Percentiles rank a stretch among this genome's conserved stretches.
Evolutionary conservation across 768 basidiomycete species (phyloP).

Genomic region (Naganishia vishniacii): DNA sequence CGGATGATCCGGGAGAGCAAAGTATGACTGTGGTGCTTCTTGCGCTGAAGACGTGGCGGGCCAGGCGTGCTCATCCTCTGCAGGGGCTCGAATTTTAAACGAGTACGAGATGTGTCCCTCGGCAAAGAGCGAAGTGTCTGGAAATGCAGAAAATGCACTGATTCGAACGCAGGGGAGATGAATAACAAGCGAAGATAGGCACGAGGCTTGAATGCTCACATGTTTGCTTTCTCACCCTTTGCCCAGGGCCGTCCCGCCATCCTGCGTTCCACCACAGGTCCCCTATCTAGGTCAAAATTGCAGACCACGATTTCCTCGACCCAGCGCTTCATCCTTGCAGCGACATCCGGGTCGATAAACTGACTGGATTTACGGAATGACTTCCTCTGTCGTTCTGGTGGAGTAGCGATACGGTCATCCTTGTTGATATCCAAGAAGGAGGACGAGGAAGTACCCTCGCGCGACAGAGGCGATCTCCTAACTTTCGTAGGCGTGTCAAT

Average conservation of each 20-base stretch:
- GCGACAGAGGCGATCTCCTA: not conserved
- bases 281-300: constrained; percentile 82
- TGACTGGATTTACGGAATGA: not conserved
- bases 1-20: not conserved
- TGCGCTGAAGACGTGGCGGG: not conserved
- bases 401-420: not conserved
- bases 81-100: constrained; percentile 63
- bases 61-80: not conserved
- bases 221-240: constrained; percentile 68
- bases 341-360: constrained; percentile 10
- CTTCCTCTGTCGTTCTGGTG: not conserved
- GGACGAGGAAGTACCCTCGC: not conserved
- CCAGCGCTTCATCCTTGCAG: constrained; percentile 39
- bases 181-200: constrained; percentile 25
- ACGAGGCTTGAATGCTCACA: constrained; percentile 57
- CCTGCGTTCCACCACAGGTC: constrained; percentile 68
- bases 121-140: constrained; percentile 77
- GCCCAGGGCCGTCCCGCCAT: constrained; percentile 65
- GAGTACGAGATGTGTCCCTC: constrained; percentile 79
- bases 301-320: constrained; percentile 48
- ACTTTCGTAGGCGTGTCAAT: not conserved
- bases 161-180: not conserved
- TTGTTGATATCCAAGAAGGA: not conserved
- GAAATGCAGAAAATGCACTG: constrained; percentile 88
- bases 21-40: constrained; percentile 7